Evolutionary conservation across 768 basidiomycete species (phyloP), one percentile per base, ranked within the genome.

Genomic region (Lanmaoa rubissima): DNA sequence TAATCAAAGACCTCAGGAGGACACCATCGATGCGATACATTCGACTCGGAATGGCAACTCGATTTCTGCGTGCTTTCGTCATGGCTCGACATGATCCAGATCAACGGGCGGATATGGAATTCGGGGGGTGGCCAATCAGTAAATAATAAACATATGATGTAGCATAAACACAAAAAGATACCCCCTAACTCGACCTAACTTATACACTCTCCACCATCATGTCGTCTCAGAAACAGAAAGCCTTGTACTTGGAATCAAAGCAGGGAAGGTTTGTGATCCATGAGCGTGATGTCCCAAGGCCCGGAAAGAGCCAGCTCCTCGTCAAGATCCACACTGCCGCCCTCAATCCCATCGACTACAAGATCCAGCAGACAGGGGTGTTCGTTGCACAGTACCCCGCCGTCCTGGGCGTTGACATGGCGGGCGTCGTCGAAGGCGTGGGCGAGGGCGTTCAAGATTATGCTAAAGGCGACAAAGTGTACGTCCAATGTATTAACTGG

Each of bases 301-400:
- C 79, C 0, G 71, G 73, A 1, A 62, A 65, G 3, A 74, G 73
- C 9, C 71, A 82, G 55, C 48, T 81, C 14, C 69, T 82, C 50
- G 69, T 82, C 53, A 74, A 76, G 57, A 53, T 79, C 47, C 60
- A 73, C 39, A 61, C 77, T 0, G 63, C 68, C 5, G 77, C 72
- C 2, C 71, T 83, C 11, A 82, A 83, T 61, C 82, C 82, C 10
- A 57, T 76, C 39, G 79, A 76, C 65, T 81, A 76, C 14, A 71
- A 71, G 61, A 61, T 77, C 26, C 73, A 72, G 44, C 54, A 64
- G 47, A 58, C 58, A 48, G 76, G 73, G 13, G 21, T 59, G 0
- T 70, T 75, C 43, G 53, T 74, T 17, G 61, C 75, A 5, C 52
- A 61, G 2, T 81, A 60, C 57, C 79, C 76, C 8, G 65, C 66